Conservation (phyloP, 2,329 filamentous ascomycete genomes). For the Seiridium unicorne region DNA sequence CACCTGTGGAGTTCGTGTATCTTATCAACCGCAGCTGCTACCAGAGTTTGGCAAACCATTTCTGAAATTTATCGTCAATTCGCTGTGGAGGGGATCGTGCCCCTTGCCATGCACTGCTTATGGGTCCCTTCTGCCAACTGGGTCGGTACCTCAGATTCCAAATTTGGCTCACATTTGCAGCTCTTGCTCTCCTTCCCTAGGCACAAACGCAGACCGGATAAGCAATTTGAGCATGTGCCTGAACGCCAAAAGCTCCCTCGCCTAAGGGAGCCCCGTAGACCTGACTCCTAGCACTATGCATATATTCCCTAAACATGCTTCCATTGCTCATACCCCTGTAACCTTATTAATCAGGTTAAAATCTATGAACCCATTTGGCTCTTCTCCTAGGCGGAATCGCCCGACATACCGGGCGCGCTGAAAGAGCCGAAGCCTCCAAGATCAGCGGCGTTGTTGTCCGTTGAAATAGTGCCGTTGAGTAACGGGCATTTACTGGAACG, state of each 20-base stretch:
- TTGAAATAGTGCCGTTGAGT: slow-evolving; percentile 78
- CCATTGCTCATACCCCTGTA: neutral
- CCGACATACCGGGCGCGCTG: neutral
- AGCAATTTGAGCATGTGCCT: neutral
- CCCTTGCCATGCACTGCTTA: neutral
- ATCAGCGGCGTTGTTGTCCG: slow-evolving; percentile 52
- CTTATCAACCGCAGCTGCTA: neutral
- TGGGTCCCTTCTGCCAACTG: neutral
- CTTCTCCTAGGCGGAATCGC: neutral
- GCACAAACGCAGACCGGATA: no score
- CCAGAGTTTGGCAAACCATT: neutral
- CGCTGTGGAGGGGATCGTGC: neutral
- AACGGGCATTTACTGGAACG: slow-evolving; percentile 64
- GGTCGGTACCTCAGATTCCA: neutral
- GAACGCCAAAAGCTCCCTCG: neutral
- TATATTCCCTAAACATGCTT: neutral
- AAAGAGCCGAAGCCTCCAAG: slow-evolving; percentile 56
- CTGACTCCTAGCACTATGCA: neutral
- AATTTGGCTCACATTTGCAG: no score
- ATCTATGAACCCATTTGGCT: neutral
- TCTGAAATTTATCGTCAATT: neutral
- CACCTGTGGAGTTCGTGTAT: neutral
- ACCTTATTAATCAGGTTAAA: neutral
- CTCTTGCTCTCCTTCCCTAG: neutral
- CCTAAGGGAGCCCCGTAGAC: no score